Evolutionary conservation across 1,284 basidiomycete species (phyloP).

Genomic region (Gymnopus androsaceus): DNA sequence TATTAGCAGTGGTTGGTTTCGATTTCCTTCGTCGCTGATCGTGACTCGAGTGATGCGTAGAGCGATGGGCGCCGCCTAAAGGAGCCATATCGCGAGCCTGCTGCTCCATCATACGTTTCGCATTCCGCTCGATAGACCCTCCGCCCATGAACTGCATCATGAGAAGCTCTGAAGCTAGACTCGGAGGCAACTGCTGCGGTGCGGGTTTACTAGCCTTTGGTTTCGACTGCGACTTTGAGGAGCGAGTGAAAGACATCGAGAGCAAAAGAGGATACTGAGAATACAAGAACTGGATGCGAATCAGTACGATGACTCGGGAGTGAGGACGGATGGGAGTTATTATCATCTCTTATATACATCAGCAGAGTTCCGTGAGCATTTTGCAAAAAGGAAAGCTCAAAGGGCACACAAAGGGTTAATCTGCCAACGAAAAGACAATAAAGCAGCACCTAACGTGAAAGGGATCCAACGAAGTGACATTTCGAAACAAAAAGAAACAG

Average conservation of each 20-base stretch:
- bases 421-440: neutral
- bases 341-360: neutral
- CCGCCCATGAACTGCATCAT: slow-evolving; percentile 69
- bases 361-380: neutral
- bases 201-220: slow-evolving; percentile 17
- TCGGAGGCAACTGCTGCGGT: slow-evolving; percentile 40
- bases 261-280: neutral
- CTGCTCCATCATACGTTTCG: slow-evolving; percentile 51
- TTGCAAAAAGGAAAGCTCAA: neutral
- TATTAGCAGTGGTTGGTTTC: neutral
- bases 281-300: neutral
- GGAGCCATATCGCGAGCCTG: slow-evolving; percentile 45
- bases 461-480: too few relatives aligned
- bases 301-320: neutral
- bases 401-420: neutral
- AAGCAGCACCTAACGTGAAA: too few relatives aligned
- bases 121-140: slow-evolving; percentile 56
- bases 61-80: neutral
- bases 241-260: neutral
- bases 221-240: slow-evolving; percentile 18
- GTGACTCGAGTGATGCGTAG: slow-evolving; percentile 15
- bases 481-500: too few relatives aligned
- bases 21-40: neutral
- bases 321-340: neutral
- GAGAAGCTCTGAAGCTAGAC: slow-evolving; percentile 62